These are phyloP conservation scores for Diplosphaera chodatii DNA, from an alignment of 139 green algal species.

Conservation along the genomic window DNA sequence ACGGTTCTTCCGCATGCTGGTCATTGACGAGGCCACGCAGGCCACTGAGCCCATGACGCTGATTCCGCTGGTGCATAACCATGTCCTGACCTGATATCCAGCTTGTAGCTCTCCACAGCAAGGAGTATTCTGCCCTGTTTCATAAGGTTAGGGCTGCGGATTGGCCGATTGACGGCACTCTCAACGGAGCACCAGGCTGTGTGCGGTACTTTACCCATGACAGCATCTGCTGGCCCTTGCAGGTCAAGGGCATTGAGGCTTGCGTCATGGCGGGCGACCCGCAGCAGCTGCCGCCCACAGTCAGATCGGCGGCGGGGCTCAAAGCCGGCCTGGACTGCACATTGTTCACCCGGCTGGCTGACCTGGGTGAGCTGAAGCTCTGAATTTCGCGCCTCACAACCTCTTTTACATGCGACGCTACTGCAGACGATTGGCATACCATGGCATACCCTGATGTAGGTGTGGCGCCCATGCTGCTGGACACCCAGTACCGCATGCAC, in stretches of 20 bases:
- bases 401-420: too few relatives aligned
- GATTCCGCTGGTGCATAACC: conserved; percentile 59
- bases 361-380: conserved; percentile 7
- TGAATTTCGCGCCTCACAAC: too few relatives aligned
- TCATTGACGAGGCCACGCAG: conserved; percentile 93
- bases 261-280: conserved; percentile 89
- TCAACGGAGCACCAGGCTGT: too few relatives aligned
- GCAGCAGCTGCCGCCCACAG: conserved; percentile 82
- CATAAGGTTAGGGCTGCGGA: too few relatives aligned
- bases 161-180: too few relatives aligned
- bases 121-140: too few relatives aligned
- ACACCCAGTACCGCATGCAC: conserved; percentile 94
- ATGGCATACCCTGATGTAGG: too few relatives aligned
- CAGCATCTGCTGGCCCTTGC: too few relatives aligned
- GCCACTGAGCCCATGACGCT: conserved; percentile 80
- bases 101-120: too few relatives aligned
- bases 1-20: conserved; percentile 63
- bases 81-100: too few relatives aligned
- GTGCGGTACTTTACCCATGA: too few relatives aligned
- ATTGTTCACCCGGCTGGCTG: conserved; percentile 72
- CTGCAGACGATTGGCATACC: too few relatives aligned
- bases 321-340: conserved; percentile 58
- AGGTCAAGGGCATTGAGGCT: conserved; percentile 67
- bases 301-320: conserved; percentile 54
- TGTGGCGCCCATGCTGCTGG: conserved; percentile 65